Evolutionary conservation across 768 basidiomycete species (phyloP).

Genomic region (Agaricus subrufescens): DNA sequence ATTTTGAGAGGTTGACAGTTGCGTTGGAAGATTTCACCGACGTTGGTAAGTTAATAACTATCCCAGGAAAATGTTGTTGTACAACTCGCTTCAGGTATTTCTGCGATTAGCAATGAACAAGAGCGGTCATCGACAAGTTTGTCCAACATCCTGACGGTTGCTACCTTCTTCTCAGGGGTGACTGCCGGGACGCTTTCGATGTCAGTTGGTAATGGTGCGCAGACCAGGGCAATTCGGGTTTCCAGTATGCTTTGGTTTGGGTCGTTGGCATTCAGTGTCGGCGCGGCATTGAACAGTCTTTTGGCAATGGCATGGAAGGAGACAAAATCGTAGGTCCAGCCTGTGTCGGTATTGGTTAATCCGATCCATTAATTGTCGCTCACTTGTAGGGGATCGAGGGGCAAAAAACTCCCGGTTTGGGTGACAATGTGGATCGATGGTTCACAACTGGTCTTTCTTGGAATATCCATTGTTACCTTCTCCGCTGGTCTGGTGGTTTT

Average conservation of each 20-base stretch:
- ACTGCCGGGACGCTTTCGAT: slow-evolving; percentile 1
- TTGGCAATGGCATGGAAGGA: slow-evolving; percentile 19
- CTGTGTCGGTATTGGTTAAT: background rate
- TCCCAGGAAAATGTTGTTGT: background rate
- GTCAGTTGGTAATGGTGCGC: background rate
- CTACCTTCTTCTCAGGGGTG: slow-evolving; percentile 5
- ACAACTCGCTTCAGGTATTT: background rate
- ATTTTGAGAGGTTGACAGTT: background rate
- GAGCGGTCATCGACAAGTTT: background rate
- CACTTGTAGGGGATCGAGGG: slow-evolving; percentile 1
- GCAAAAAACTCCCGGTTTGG: slow-evolving; percentile 3
- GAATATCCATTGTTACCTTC: slow-evolving; percentile 4
- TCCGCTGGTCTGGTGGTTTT: slow-evolving; percentile 7
- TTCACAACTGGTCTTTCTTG: slow-evolving; percentile 3
- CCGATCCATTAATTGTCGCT: background rate
- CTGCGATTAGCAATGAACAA: slow-evolving; percentile 7
- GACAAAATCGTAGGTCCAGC: slow-evolving; percentile 18
- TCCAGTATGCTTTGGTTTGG: slow-evolving; percentile 22
- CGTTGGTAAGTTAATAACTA: background rate
- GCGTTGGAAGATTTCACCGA: background rate
- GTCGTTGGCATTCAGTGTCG: slow-evolving; percentile 21
- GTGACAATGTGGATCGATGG: slow-evolving; percentile 7
- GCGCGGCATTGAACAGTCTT: slow-evolving; percentile 21
- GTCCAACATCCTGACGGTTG: slow-evolving; percentile 3
- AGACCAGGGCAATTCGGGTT: background rate